These are phyloP conservation scores for Penicillium sp. DNA, from an alignment of 2,329 filamentous ascomycete species.

Conservation along the genomic window DNA sequence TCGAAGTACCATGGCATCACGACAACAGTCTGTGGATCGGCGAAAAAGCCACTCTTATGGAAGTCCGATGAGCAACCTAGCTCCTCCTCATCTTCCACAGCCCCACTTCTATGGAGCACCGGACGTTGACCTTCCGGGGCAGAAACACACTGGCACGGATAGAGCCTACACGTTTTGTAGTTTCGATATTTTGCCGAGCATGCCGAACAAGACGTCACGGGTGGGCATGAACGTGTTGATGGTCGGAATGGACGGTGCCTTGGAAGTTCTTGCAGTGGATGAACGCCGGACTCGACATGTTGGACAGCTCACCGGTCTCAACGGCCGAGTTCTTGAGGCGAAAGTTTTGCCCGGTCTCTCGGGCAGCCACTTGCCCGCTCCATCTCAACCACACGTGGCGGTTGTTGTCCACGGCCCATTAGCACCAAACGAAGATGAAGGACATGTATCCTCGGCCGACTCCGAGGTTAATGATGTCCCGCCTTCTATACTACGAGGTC, in stretches of 20 bases:
- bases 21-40: constrained; percentile 35
- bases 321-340: constrained; percentile 72
- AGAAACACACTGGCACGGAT: constrained; percentile 19
- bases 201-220: constrained; percentile 39
- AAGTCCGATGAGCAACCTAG: constrained; percentile 32
- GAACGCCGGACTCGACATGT: constrained; percentile 65
- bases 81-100: constrained; percentile 67
- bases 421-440: constrained; percentile 44
- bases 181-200: constrained; percentile 62
- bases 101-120: constrained; percentile 71
- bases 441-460: constrained; percentile 27
- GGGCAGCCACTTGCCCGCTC: constrained; percentile 47
- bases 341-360: constrained; percentile 71
- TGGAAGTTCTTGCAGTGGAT: constrained; percentile 69
- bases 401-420: constrained; percentile 74
- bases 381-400: constrained; percentile 66
- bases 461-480: constrained; percentile 35
- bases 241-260: constrained; percentile 70
- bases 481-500: constrained; percentile 23
- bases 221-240: constrained; percentile 60
- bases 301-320: constrained; percentile 66
- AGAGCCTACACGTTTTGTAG: constrained; percentile 71
- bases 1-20: constrained; percentile 32
- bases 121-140: constrained; percentile 56
- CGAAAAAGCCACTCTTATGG: constrained; percentile 37